Evolutionary conservation across 148 eudicot genomes (phyloP).

Genomic region (Rhododendron vialii): DNA sequence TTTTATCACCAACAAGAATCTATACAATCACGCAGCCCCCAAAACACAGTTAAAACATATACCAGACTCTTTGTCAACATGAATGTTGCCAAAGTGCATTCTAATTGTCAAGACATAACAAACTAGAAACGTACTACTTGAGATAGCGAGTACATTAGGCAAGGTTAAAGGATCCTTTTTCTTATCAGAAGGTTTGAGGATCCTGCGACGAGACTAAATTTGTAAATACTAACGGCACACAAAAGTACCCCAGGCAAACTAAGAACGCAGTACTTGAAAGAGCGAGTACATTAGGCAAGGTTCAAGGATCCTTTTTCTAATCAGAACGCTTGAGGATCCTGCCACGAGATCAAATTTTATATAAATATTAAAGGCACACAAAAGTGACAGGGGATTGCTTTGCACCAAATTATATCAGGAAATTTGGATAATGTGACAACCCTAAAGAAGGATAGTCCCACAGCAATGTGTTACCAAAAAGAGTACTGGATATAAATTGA

Average conservation of each 20-base stretch:
- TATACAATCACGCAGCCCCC: background rate
- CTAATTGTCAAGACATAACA: background rate
- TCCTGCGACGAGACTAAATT: background rate
- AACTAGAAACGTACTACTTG: background rate
- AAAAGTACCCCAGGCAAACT: background rate
- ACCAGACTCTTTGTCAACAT: background rate
- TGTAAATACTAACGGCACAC: background rate
- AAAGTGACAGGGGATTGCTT: background rate
- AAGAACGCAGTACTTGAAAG: background rate
- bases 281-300: background rate
- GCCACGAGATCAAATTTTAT: background rate
- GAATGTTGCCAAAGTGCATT: background rate
- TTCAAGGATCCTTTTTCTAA: background rate
- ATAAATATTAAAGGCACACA: background rate
- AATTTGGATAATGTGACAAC: background rate
- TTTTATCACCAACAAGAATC: background rate
- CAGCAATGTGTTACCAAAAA: background rate
- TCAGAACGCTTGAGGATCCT: background rate
- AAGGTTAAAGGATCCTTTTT: background rate
- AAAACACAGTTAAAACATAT: background rate
- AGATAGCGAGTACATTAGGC: background rate
- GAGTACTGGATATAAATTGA: background rate
- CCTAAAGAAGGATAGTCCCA: background rate
- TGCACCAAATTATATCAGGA: background rate
- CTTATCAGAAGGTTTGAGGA: no score